These are phyloP conservation scores for Chrysanthemum lavandulifolium DNA, from an alignment of 129 eudicot genomes.

Conservation along the genomic window DNA sequence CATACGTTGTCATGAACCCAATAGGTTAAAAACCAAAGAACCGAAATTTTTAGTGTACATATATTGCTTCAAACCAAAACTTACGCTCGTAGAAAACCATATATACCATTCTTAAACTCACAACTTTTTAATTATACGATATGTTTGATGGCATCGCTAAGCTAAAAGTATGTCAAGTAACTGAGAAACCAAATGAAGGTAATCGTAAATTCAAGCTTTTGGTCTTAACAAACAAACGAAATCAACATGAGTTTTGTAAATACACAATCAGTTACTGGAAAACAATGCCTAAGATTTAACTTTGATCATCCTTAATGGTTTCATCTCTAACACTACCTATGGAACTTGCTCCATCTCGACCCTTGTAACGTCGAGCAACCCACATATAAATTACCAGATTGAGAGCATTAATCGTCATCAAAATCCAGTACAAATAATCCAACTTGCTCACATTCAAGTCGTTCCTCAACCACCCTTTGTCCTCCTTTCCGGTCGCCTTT, in stretches of 20 bases:
- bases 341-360: constrained; percentile 52
- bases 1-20: no score
- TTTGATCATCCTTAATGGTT: constrained; percentile 17
- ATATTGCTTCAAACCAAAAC: no score
- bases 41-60: no score
- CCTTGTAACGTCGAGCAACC: constrained; percentile 62
- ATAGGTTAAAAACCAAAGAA: no score
- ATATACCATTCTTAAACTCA: no score
- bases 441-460: constrained; percentile 42
- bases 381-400: constrained; percentile 55
- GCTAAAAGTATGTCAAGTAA: neutral
- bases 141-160: no score
- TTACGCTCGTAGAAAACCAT: no score
- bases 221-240: neutral
- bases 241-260: neutral
- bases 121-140: no score
- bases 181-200: neutral
- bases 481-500: constrained; percentile 48
- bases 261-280: no score
- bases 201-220: neutral
- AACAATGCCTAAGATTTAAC: neutral
- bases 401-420: constrained; percentile 55
- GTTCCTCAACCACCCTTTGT: constrained; percentile 65
- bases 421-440: constrained; percentile 70
- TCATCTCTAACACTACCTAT: constrained; percentile 60